These are phyloP conservation scores for Salix koriyanagi DNA, from an alignment of 345 rosid genomes.

Conservation along the genomic window DNA sequence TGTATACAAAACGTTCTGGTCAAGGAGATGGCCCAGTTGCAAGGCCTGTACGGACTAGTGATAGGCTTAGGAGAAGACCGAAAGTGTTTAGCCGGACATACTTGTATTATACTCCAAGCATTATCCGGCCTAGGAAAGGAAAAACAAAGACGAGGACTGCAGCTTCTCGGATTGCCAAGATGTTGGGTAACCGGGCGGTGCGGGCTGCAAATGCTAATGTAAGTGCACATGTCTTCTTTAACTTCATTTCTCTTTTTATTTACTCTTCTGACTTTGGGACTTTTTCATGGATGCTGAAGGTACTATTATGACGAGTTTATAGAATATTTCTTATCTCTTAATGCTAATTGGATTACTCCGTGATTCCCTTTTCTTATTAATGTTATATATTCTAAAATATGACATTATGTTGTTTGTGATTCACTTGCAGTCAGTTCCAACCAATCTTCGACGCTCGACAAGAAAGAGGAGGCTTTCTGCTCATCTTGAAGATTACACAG, in stretches of 20 bases:
- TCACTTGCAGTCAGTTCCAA: slow-evolving; percentile 53
- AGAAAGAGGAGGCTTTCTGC: slow-evolving; percentile 84
- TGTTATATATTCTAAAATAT: slow-evolving; percentile 17
- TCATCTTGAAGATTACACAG: slow-evolving; percentile 74
- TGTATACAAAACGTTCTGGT: slow-evolving; percentile 80
- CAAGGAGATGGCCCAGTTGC: slow-evolving; percentile 82
- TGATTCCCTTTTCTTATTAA: background rate
- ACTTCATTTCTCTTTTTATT: background rate
- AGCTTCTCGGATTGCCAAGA: slow-evolving; percentile 88
- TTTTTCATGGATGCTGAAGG: background rate
- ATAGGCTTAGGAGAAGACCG: slow-evolving; percentile 91
- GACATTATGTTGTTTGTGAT: slow-evolving; percentile 12
- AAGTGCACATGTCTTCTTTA: slow-evolving; percentile 20
- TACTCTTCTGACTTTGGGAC: background rate
- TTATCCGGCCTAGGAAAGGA: slow-evolving; percentile 56
- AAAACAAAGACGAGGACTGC: slow-evolving; percentile 86
- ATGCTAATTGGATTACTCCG: slow-evolving; percentile 15
- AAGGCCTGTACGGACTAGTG: slow-evolving; percentile 87
- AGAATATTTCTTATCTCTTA: slow-evolving; percentile 6
- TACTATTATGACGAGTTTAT: background rate
- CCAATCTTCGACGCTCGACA: slow-evolving; percentile 93
- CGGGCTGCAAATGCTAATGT: slow-evolving; percentile 57
- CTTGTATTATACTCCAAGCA: slow-evolving; percentile 59
- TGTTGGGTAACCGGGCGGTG: slow-evolving; percentile 57
- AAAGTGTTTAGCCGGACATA: slow-evolving; percentile 54